These are phyloP conservation scores for Binderoboletus segoi DNA, from an alignment of 1,284 basidiomycete species.

Conservation along the genomic window DNA sequence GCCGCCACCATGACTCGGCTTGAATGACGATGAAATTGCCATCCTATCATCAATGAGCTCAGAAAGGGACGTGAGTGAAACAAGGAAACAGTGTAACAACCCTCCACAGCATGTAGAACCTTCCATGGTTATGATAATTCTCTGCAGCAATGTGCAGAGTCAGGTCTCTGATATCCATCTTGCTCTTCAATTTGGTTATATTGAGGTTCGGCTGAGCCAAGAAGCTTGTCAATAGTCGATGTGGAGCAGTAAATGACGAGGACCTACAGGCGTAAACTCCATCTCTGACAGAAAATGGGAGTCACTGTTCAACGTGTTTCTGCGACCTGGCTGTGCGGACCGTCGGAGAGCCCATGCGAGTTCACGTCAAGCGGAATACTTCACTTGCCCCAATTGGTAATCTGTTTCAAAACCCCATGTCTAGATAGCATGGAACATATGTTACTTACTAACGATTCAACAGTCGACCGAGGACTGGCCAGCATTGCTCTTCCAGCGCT, in stretches of 20 bases:
- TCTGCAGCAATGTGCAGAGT: conserved; percentile 22
- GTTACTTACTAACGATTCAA: too few species aligned
- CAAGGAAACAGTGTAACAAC: conserved; percentile 11
- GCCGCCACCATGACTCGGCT: conserved; percentile 34
- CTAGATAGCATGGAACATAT: too few species aligned
- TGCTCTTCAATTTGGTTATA: conserved; percentile 26
- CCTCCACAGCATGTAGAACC: conserved; percentile 35
- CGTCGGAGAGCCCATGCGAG: too few species aligned
- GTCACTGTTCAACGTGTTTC: conserved; percentile 26
- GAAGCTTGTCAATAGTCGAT: conserved; percentile 2
- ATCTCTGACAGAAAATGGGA: conserved; percentile 14
- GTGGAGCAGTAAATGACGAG: conserved; percentile 5
- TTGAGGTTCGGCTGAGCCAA: conserved; percentile 19
- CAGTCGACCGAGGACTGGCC: too few species aligned
- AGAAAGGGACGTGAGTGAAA: conserved; percentile 6
- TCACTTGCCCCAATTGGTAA: conserved; percentile 24
- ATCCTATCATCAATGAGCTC: conserved; percentile 26
- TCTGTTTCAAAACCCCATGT: too few species aligned
- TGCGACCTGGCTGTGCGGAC: conserved; percentile 10
- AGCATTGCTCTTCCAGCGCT: conserved; percentile 3
- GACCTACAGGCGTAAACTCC: conserved; percentile 37
- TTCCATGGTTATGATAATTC: conserved; percentile 11
- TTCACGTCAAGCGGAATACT: conserved; percentile 4
- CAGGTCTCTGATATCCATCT: conserved; percentile 29
- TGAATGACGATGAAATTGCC: conserved; percentile 44